phyloP scores from a whole-genome alignment of 805 yeast genomes.

The Hanseniaspora jakobsenii region DNA sequence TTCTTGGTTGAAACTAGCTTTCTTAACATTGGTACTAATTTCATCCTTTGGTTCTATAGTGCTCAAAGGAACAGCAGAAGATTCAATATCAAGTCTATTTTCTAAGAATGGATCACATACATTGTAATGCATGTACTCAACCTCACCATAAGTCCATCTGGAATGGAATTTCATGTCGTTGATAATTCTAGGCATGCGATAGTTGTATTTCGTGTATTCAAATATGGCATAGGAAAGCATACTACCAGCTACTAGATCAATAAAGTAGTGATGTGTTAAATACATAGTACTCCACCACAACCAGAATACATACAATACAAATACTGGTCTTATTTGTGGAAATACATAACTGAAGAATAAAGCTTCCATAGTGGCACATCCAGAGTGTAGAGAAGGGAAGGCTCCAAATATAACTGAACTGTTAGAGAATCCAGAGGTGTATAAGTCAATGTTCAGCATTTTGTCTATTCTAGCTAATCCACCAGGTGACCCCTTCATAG shows the following conservation, averaged over 20 bases:
- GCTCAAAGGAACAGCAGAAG: conserved; percentile 3
- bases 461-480: conserved; percentile 81
- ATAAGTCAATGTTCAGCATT: conserved; percentile 66
- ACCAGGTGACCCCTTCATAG: conserved; percentile 91
- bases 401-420: conserved; percentile 95
- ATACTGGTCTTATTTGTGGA: conserved; percentile 54
- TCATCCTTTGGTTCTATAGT: not conserved
- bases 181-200: conserved; percentile 39
- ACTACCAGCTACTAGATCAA: conserved; percentile 90
- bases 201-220: conserved; percentile 51
- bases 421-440: conserved; percentile 68
- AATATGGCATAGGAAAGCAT: conserved; percentile 63
- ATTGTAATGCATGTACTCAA: conserved; percentile 10
- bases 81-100: conserved; percentile 5
- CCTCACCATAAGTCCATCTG: conserved; percentile 15
- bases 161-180: conserved; percentile 14
- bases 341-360: conserved; percentile 72
- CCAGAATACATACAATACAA: conserved; percentile 75
- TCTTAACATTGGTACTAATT: not conserved
- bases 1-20: not conserved
- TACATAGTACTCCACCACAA: conserved; percentile 99
- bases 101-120: conserved; percentile 14
- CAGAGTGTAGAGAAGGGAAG: conserved; percentile 77
- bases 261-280: conserved; percentile 89
- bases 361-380: conserved; percentile 88